Evolutionary conservation across 2,329 filamentous ascomycete species (phyloP).

Genomic region (Taxawa tesnikishii): DNA sequence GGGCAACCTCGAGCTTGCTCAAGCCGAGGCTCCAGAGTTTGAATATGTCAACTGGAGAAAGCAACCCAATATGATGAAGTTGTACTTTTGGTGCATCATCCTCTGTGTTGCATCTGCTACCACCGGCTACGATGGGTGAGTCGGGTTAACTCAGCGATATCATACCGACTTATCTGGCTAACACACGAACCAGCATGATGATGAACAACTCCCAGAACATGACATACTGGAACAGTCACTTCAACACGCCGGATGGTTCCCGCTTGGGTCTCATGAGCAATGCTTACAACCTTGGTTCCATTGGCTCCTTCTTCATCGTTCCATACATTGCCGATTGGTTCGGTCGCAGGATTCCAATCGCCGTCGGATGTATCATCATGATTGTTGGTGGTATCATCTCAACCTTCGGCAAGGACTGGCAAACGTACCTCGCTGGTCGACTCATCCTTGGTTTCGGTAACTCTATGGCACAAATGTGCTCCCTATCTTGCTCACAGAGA

Average conservation of each 20-base stretch:
- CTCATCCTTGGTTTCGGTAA: slow-evolving; percentile 26
- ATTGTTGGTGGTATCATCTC: slow-evolving; percentile 32
- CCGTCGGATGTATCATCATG: slow-evolving; percentile 34
- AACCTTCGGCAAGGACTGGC: slow-evolving; percentile 24
- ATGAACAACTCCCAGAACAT: not conserved
- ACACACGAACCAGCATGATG: not conserved
- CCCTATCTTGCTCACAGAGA: no score
- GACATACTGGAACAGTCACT: slow-evolving; percentile 31
- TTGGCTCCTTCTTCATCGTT: slow-evolving; percentile 9
- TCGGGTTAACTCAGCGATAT: not conserved
- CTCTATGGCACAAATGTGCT: slow-evolving; percentile 29
- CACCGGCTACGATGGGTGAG: slow-evolving; percentile 1
- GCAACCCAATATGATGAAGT: no score
- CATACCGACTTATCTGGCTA: not conserved
- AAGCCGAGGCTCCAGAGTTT: no score
- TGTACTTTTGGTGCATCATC: no score
- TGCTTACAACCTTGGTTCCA: no score
- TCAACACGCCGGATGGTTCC: slow-evolving; percentile 17
- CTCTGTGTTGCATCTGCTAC: no score
- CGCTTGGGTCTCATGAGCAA: slow-evolving; percentile 32
- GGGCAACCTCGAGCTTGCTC: no score
- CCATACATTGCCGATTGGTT: slow-evolving; percentile 36
- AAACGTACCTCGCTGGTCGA: slow-evolving; percentile 31
- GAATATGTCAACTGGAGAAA: no score
- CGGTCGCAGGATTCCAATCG: slow-evolving; percentile 34